phyloP scores from a whole-genome alignment of 176 grass and related monocot genomes.

The Carex parvula region DNA sequence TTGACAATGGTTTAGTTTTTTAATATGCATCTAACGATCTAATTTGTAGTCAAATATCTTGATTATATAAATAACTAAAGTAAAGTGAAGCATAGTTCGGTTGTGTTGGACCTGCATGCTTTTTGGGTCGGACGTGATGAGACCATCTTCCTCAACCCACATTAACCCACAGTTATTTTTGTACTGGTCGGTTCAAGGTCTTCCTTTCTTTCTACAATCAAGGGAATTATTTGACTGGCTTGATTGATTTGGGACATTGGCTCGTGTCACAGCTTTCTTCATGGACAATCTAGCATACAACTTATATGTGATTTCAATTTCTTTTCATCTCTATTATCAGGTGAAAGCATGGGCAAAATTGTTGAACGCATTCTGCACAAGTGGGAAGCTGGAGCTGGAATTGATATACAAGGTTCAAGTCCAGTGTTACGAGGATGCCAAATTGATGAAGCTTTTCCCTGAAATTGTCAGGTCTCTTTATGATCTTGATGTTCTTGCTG shows the following conservation, averaged over 20 bases:
- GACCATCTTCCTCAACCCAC: neutral
- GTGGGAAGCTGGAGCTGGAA: conserved; percentile 83
- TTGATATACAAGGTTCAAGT: conserved; percentile 92
- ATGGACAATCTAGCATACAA: neutral
- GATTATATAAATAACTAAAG: neutral
- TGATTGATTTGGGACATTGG: neutral
- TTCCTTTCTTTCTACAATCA: neutral
- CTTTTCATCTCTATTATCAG: conserved; percentile 30
- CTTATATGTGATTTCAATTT: neutral
- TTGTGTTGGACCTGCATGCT: neutral
- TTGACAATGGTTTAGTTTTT: neutral
- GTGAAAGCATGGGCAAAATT: conserved; percentile 83
- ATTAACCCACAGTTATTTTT: neutral
- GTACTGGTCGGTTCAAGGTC: neutral
- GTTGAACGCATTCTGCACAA: conserved; percentile 85
- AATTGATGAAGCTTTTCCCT: conserved; percentile 92
- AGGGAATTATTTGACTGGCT: neutral
- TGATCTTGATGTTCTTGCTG: conserved; percentile 89
- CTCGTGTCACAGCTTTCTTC: neutral
- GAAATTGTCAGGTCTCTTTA: conserved; percentile 93
- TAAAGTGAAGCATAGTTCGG: neutral
- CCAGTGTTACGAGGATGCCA: conserved; percentile 89
- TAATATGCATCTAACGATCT: neutral
- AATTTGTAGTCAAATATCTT: neutral
- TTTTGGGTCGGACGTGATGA: neutral